These are phyloP conservation scores for Cymbopogon citratus DNA, from an alignment of 176 grass and related monocot species.

Conservation along the genomic window DNA sequence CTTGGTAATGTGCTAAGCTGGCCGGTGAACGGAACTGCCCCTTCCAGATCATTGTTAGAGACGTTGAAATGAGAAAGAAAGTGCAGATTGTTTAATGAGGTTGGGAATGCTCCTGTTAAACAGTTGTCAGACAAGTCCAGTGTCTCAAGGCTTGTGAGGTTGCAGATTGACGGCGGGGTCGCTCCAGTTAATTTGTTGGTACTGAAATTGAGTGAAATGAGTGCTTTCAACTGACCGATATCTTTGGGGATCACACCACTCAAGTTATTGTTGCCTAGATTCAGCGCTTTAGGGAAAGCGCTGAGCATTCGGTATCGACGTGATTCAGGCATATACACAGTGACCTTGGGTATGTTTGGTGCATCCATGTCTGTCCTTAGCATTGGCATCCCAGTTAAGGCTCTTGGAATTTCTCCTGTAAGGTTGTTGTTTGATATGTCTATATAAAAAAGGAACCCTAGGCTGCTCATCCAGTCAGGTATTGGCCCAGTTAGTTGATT, in stretches of 20 bases:
- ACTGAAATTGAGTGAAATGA: neutral
- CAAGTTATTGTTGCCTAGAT: constrained; percentile 1
- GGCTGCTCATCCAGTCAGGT: constrained; percentile 32
- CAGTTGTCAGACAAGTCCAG: constrained; percentile 16
- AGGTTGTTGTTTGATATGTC: constrained; percentile 34
- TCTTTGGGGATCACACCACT: constrained; percentile 2
- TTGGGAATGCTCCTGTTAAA: neutral
- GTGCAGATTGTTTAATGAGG: neutral
- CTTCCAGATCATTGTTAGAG: neutral
- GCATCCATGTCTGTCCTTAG: neutral
- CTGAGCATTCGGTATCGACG: neutral
- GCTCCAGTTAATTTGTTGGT: constrained; percentile 9
- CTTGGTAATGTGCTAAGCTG: neutral
- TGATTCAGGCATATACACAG: neutral
- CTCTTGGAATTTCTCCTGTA: constrained; percentile 13
- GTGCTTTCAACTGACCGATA: neutral
- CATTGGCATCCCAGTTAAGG: constrained; percentile 22
- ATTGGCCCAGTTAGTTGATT: constrained; percentile 33
- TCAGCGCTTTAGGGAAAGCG: neutral
- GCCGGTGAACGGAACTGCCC: neutral
- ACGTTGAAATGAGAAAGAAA: neutral
- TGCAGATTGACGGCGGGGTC: constrained; percentile 14
- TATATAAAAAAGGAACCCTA: constrained; percentile 12
- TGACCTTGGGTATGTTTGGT: neutral
- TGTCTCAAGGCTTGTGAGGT: constrained; percentile 21